A percentile compares a stretch with the other conserved stretches of the same genome.
phyloP scores from a whole-genome alignment of 2,329 filamentous ascomycete species.

The Pseudogymnoascus sp. region DNA sequence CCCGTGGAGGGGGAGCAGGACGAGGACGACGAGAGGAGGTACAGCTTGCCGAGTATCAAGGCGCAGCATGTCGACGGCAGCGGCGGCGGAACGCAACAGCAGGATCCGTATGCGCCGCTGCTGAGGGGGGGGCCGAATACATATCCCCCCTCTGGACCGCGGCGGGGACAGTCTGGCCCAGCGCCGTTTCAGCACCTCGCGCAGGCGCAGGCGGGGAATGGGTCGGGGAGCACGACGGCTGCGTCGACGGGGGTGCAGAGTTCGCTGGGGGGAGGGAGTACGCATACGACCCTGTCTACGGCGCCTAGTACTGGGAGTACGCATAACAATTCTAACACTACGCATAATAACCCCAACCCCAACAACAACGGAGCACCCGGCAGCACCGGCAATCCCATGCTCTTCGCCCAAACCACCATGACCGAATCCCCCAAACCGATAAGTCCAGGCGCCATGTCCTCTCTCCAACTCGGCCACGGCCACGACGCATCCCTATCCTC shows the following conservation, averaged over 20 bases:
- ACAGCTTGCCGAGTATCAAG: conserved; percentile 69
- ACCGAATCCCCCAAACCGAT: conserved; percentile 84
- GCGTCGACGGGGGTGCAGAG: conserved; percentile 39
- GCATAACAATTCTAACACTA: no score
- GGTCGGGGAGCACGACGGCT: conserved; percentile 41
- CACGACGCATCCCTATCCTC: conserved; percentile 39
- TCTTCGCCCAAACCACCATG: conserved; percentile 46
- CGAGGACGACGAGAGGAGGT: conserved; percentile 51
- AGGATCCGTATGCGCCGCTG: conserved; percentile 40
- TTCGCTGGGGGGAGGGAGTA: conserved; percentile 33
- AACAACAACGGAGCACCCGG: no score
- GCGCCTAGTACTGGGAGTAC: conserved; percentile 19
- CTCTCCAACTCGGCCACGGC: conserved; percentile 44
- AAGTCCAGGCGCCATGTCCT: conserved; percentile 48
- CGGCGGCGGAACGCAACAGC: conserved; percentile 24
- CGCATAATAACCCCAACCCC: no score
- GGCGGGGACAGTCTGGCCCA: conserved; percentile 34
- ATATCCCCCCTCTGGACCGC: conserved; percentile 61
- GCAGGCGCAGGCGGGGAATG: conserved; percentile 40
- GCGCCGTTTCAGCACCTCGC: conserved; percentile 50
- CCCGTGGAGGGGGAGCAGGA: conserved; percentile 53
- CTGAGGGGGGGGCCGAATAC: conserved; percentile 61
- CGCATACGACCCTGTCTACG: conserved; percentile 31
- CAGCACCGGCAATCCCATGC: no score
- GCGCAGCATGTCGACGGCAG: conserved; percentile 58